Evolutionary conservation across 257 asterid genomes (phyloP), one percentile per base, ranked within the genome.

Genomic region (Catharanthus roseus): DNA sequence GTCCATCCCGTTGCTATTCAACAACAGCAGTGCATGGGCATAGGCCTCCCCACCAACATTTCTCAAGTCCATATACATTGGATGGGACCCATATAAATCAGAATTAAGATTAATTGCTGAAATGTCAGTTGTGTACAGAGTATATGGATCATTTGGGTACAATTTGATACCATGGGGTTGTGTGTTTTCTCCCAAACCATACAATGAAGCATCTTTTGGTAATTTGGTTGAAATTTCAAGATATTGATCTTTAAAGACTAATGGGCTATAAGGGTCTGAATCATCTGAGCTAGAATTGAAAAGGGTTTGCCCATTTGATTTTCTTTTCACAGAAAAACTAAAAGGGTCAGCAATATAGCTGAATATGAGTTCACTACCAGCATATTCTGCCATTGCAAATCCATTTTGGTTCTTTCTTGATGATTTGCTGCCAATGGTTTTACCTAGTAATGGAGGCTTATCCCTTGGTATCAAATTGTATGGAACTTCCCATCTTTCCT

Each of bases 1-100:
- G 76, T 95, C 97, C 99, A 95, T 95, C 39, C 98, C 99, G 69
- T 95, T 95, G n/a, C 97, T 91, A 28, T 90, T 95, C 70, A 95
- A 26, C 85, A 95, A 76, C 82, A 91, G 61, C 45, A 89, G 97
- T 2, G 85, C 97, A 80, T 95, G 98, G 2, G 96, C 90, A 49
- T 47, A 70, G 3, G 92, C 86, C 44, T 86, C 83, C 9, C 93
- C 96, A 2, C 62, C 79, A 39, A 73, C 83, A 49, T 86, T 85
- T 74, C 99, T 78, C 77, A 95, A 66, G 83, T 95, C 99, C 98
- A 95, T 89, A 62, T 95, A 91, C 82, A 95, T 82, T 5, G 98
- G 99, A 75, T 95, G 99, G 34, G 99, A 89, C 50, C 99, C 99
- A 70, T 95, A 95, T 26, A 91, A 53, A 74, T 95, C 96, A 31